phyloP scores from a whole-genome alignment of 163 green algal species.

The Prototheca stagnorum region DNA sequence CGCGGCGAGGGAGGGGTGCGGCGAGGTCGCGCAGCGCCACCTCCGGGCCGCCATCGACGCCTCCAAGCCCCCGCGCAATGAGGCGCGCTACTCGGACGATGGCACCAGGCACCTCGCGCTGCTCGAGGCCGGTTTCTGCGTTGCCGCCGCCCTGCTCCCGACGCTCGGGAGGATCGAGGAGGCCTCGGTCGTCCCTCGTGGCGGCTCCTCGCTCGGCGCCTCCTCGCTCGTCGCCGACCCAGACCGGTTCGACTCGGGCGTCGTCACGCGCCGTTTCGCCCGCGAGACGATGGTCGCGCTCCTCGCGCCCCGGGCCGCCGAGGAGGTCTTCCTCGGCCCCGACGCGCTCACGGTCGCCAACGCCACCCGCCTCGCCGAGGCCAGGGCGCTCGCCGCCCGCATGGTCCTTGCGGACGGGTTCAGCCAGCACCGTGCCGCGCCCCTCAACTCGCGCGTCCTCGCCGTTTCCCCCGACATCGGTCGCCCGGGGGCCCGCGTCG shows the following conservation, averaged over 20 bases:
- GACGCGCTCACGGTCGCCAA: constrained; percentile 19
- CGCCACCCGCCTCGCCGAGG: constrained; percentile 5
- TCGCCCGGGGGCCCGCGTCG: constrained; percentile 47
- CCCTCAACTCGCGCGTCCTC: constrained; percentile 1
- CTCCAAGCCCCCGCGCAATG: constrained; percentile 31
- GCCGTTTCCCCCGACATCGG: constrained; percentile 25
- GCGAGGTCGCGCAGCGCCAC: constrained; percentile 31
- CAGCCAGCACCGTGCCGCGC: neutral
- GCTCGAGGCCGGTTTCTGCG: constrained; percentile 54
- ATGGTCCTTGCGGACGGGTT: neutral
- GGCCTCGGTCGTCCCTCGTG: constrained; percentile 54
- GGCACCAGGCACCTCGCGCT: constrained; percentile 34
- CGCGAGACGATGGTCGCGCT: constrained; percentile 63
- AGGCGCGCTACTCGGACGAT: constrained; percentile 14
- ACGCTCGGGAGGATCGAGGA: constrained; percentile 67
- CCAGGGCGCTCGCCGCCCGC: neutral
- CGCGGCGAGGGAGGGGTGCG: constrained; percentile 18
- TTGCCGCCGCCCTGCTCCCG: constrained; percentile 64
- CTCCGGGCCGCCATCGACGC: constrained; percentile 37
- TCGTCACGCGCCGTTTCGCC: constrained; percentile 69
- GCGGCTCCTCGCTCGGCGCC: constrained; percentile 60
- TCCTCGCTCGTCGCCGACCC: constrained; percentile 67
- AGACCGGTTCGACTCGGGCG: constrained; percentile 58
- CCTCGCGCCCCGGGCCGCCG: constrained; percentile 40
- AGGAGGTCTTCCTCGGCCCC: constrained; percentile 31